Evolutionary conservation across 169 alveolate genomes (phyloP).

Genomic region (Cryptosporidium canis): DNA sequence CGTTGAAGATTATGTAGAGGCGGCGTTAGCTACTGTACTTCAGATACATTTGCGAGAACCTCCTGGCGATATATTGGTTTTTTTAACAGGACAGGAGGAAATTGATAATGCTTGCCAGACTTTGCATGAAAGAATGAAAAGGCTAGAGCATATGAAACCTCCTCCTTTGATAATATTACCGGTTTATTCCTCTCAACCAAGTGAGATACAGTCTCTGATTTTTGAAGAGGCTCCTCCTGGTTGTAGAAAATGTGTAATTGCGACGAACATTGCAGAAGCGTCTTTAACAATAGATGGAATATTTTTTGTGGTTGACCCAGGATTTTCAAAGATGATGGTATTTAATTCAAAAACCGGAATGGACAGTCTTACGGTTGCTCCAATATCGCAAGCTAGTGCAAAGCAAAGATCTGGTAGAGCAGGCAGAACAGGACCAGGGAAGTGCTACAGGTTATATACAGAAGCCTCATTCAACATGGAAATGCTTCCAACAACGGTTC

Average conservation of each 20-base stretch:
- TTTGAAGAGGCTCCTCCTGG: constrained; percentile 99
- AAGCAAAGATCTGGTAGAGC: constrained; percentile 99
- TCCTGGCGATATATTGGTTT: constrained; percentile 98
- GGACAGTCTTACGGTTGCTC: constrained; percentile 97
- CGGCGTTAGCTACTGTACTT: constrained; percentile 95
- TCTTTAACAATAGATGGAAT: constrained; percentile 99
- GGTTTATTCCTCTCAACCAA: constrained; percentile 96
- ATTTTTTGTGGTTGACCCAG: constrained; percentile 99
- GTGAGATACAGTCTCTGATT: constrained; percentile 96
- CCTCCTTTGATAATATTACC: constrained; percentile 96
- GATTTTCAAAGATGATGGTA: constrained; percentile 96
- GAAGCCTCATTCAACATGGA: constrained; percentile 97
- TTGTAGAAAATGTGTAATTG: constrained; percentile 97
- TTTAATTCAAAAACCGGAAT: constrained; percentile 97
- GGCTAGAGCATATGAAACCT: constrained; percentile 92
- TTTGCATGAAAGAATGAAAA: constrained; percentile 93
- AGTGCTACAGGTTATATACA: constrained; percentile 99
- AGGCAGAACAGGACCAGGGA: constrained; percentile 99
- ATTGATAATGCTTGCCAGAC: constrained; percentile 98
- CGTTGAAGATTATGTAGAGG: constrained; percentile 98
- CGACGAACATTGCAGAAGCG: constrained; percentile 99
- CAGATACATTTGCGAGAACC: constrained; percentile 96
- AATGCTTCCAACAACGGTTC: constrained; percentile 98
- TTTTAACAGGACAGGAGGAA: constrained; percentile 99
- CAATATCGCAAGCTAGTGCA: constrained; percentile 98